Conservation (phyloP, 352 stramenopile genomes). For the Pythium phragmitis region DNA sequence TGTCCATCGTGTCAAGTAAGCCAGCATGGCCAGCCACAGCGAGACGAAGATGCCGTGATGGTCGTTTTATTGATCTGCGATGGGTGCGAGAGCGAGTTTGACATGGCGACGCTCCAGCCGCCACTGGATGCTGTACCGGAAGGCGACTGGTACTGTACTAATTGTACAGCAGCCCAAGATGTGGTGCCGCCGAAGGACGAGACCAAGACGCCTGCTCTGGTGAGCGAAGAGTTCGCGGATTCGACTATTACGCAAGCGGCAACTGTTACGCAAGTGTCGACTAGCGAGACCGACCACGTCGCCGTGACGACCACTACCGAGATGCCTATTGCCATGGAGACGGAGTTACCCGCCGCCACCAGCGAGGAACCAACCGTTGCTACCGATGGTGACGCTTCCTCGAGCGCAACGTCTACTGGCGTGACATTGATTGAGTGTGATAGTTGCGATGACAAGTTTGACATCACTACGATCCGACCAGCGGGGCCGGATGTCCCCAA, state of each 20-base stretch:
- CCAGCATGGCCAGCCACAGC: background rate
- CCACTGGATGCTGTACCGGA: constrained; percentile 41
- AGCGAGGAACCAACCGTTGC: background rate
- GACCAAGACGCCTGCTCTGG: background rate
- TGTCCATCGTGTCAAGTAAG: constrained; percentile 21
- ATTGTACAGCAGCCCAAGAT: constrained; percentile 5
- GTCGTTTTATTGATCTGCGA: constrained; percentile 68
- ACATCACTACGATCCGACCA: constrained; percentile 45
- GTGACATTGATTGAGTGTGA: constrained; percentile 70
- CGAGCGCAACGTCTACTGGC: background rate
- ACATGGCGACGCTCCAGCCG: constrained; percentile 44
- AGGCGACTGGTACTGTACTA: constrained; percentile 48
- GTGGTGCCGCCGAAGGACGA: background rate
- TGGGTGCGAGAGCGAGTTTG: constrained; percentile 65
- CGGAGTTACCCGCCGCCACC: background rate
- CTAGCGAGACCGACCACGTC: background rate
- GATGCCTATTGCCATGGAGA: background rate
- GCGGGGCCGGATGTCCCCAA: constrained; percentile 42
- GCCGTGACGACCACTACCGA: background rate
- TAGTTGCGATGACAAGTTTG: constrained; percentile 66
- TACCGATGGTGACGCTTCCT: background rate
- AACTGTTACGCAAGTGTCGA: background rate
- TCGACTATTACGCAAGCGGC: background rate
- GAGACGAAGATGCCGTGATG: background rate
- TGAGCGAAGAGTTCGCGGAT: background rate